phyloP scores from a whole-genome alignment of 257 asterid genomes.

The Nicotiana otophora region DNA sequence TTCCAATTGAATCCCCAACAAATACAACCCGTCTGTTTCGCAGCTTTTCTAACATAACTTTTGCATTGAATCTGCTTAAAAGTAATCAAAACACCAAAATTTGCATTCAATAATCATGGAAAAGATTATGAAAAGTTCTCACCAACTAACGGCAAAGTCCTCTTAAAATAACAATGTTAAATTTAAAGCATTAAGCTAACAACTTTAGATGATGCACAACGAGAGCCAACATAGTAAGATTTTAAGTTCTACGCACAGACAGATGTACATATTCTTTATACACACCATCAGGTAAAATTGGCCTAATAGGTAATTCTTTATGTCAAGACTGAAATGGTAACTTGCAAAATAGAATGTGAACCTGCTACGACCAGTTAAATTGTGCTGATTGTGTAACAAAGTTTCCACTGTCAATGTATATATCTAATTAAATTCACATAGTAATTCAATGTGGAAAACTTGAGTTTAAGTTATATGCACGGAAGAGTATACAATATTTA shows the following conservation, averaged over 20 bases:
- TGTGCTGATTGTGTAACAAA: not conserved
- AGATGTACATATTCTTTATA: not conserved
- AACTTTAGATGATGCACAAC: not conserved
- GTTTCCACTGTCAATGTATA: not conserved
- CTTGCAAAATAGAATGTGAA: not conserved
- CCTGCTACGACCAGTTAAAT: not conserved
- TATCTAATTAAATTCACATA: not conserved
- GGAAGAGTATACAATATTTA: no score
- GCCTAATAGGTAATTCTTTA: not conserved
- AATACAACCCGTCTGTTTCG: constrained; percentile 53
- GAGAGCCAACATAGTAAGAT: not conserved
- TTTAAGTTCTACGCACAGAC: not conserved
- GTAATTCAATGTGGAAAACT: not conserved
- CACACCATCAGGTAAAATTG: not conserved
- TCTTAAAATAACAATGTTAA: not conserved
- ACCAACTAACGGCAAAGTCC: not conserved
- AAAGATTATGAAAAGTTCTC: not conserved
- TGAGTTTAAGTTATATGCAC: no score
- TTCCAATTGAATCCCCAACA: constrained; percentile 84
- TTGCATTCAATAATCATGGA: not conserved
- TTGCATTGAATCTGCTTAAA: constrained; percentile 55
- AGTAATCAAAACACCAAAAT: not conserved
- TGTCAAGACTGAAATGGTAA: not conserved
- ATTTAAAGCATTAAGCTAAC: not conserved
- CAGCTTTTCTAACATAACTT: constrained; percentile 63